Conservation (phyloP, 305 asterid species). For the Fraxinus floribunda region DNA sequence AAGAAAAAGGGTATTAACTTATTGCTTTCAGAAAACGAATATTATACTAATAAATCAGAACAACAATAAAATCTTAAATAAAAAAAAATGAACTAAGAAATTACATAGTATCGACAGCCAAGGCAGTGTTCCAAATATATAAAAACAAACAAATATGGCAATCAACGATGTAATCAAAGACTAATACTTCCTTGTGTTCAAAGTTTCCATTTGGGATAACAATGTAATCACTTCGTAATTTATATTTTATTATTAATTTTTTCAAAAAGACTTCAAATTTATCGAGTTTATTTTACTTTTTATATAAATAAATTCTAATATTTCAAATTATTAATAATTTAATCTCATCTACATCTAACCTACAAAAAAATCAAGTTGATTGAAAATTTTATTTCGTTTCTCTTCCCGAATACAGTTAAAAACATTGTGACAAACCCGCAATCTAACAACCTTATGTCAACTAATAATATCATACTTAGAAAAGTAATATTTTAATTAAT, state of each 20-base stretch:
- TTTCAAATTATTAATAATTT: no score
- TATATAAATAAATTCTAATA: no score
- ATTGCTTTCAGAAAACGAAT: not conserved
- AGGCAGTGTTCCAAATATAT: not conserved
- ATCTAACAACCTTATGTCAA: not conserved
- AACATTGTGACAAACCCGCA: not conserved
- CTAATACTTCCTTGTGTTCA: not conserved
- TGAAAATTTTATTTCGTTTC: not conserved
- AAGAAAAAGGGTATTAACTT: not conserved
- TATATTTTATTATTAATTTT: not conserved
- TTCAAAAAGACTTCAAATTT: not conserved
- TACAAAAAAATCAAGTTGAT: not conserved
- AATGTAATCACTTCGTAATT: not conserved
- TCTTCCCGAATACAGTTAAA: no score
- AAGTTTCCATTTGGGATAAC: not conserved
- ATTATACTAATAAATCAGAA: not conserved
- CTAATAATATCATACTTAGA: not conserved
- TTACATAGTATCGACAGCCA: not conserved
- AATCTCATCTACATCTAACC: not conserved
- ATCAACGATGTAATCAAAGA: conserved; percentile 12
- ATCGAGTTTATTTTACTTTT: not conserved
- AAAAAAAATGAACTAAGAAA: not conserved
- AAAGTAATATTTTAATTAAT: not conserved
- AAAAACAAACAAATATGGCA: conserved; percentile 4
- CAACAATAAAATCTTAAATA: not conserved